phyloP scores from a whole-genome alignment of 2,329 filamentous ascomycete genomes.

The Xylaria sp. region DNA sequence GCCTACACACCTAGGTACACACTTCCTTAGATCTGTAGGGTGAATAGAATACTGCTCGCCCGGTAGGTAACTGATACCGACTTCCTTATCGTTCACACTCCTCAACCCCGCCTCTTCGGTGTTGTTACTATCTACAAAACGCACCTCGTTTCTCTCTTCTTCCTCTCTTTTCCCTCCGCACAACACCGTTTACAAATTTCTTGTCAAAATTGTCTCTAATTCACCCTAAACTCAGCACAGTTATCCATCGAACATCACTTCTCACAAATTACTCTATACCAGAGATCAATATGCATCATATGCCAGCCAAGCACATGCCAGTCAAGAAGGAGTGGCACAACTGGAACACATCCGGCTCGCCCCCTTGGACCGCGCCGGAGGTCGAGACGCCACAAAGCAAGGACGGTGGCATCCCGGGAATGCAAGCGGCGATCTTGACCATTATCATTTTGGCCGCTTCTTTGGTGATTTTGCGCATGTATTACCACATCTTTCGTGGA shows the following conservation, averaged over 20 bases:
- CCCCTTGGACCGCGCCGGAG: conserved; percentile 24
- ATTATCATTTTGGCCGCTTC: conserved; percentile 19
- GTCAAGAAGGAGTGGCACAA: not conserved
- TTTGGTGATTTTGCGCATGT: conserved; percentile 30
- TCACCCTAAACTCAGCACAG: too few relatives aligned
- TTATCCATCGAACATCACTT: too few relatives aligned
- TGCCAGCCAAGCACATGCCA: not conserved
- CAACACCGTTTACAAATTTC: not conserved
- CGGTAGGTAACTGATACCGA: not conserved
- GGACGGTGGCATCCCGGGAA: conserved; percentile 12
- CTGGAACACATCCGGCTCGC: conserved; percentile 7
- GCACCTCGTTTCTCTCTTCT: not conserved
- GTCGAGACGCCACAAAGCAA: conserved; percentile 24
- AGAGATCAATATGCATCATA: too few relatives aligned
- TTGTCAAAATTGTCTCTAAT: not conserved
- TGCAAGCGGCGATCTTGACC: conserved; percentile 25
- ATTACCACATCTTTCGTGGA: conserved; percentile 31
- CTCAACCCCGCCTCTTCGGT: not conserved
- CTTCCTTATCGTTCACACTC: conserved; percentile 10
- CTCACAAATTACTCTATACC: too few relatives aligned
- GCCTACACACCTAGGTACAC: not conserved
- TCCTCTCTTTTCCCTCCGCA: not conserved
- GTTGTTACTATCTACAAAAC: not conserved
- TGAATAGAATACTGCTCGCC: not conserved
- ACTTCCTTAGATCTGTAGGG: too few relatives aligned